Percentiles rank a stretch among this genome's conserved stretches.
Conservation (phyloP, 2,329 filamentous ascomycete species). For the Epichloe scottii region DNA sequence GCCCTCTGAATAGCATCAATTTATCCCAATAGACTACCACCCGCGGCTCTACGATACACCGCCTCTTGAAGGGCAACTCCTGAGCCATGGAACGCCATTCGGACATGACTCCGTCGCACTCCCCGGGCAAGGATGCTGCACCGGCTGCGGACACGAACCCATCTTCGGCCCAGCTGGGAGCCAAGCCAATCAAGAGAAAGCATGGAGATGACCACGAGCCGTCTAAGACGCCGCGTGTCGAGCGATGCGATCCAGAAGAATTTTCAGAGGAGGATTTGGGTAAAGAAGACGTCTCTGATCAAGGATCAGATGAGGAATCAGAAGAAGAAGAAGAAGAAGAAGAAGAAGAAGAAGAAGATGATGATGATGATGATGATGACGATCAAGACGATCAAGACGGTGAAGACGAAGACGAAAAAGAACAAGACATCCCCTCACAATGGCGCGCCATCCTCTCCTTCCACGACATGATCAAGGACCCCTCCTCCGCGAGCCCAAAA, state of each 20-base stretch:
- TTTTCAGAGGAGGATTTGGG: not conserved
- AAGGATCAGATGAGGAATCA: not conserved
- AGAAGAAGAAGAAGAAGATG: not conserved
- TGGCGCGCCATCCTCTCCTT: conserved; percentile 5
- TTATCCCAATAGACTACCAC: too few relatives aligned
- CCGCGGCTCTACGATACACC: too few relatives aligned
- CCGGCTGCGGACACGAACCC: not conserved
- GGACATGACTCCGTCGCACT: too few relatives aligned
- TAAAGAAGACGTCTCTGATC: not conserved
- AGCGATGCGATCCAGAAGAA: not conserved
- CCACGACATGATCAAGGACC: conserved; percentile 5
- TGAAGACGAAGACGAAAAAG: not conserved
- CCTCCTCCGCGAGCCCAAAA: not conserved
- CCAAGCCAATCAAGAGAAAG: not conserved
- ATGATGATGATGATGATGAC: not conserved
- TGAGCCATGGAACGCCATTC: too few relatives aligned
- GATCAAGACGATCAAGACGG: not conserved
- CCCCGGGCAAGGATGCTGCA: too few relatives aligned
- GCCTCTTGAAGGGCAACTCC: too few relatives aligned
- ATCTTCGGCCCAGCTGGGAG: not conserved
- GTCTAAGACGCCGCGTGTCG: not conserved
- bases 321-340: not conserved
- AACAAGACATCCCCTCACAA: not conserved
- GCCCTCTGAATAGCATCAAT: too few relatives aligned
- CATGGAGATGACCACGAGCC: not conserved